Base-by-base conservation (phyloP, 441 rosid species). In the Sinapis alba region DNA sequence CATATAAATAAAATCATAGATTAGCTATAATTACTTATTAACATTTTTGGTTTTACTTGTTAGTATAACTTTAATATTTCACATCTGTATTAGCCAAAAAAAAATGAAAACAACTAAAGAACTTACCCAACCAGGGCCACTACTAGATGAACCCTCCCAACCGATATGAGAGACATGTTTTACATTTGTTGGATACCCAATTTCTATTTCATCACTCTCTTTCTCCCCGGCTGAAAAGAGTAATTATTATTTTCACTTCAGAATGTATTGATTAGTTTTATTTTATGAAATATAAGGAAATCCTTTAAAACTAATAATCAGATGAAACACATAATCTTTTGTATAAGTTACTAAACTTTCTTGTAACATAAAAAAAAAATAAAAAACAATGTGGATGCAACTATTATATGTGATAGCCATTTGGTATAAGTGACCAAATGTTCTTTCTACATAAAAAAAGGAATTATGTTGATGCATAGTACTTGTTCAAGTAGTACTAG, bases 101-200 rank as follows among this genome's bases (percentile, higher is more conserved):
- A 23, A 21, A 5, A 16, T 0, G 0, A 27, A 54, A 41, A 62
- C 60, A 21, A 12, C 10, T 15, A 59, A 47, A 50, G 23, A 67
- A 77, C 86, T 69, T 79, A 86, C 89, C 88, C 88, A 83, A 78
- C 79, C 84, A 63, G 94, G 94, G 32, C 86, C 83, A 70, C 75
- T 79, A 54, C 88, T 86, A 66, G 90, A 80, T 16, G 77, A 66
- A 60, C 89, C 89, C 23, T 89, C 89, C 90, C 84, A 84, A 2
- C 92, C 94, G 50, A 89, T 84, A 65, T 87, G 92, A 62, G 92
- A 86, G 68, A 87, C 88, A 76, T 89, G 94, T 76, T 89, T 89
- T 24, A 89, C 92, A 78, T 89, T 90, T 61, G 92, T 87, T 4
- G 90, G 94, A 69, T 74, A 85, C 81, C 94, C 92, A 79, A 89